Base-by-base conservation (phyloP, 2,329 filamentous ascomycete genomes). In the Hypoxylon sp. region DNA sequence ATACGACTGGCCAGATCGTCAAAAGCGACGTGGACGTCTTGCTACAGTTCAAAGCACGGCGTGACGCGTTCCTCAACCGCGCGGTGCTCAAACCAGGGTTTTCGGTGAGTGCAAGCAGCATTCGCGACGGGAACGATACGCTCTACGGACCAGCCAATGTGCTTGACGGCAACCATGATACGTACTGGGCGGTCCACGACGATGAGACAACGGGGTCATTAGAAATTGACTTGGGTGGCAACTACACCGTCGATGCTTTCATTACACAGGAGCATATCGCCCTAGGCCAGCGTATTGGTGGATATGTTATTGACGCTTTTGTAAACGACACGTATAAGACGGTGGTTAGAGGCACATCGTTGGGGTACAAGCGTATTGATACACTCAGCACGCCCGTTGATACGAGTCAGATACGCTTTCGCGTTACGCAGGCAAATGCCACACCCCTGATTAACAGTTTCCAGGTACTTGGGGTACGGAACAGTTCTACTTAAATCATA, bases 231-330 rank as follows among this genome's bases (percentile, higher is more conserved):
- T 55, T 77, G 4, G 74, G 68, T 1, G 64, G 38, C 3, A 45
- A 23, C 10, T 65, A 65, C 13, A 59, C 41, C 3, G 49, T 77
- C 17, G 69, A 74, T 32, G 74, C 74, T 2, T 74, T 77, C 43
- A 63, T 76, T 14, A 61, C 69, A 2, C 72, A 75, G 48, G 75
- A 77, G 59, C 71, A 77, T 52, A 75, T 77, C 36, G 68, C 74
- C 5, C 53, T 76, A 5, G 75, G 75, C 3, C 75, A 77, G 61
- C 70, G 75, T 2, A 72, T 77, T 19, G 75, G 75, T n/a, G 75
- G 73, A 1, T 76, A 76, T 45, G 53, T 61, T 0, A 71, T 75
- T 14, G 75, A 76, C 4, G 69, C 62, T 3, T 3, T 70, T 19
- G 63, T 70, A 5, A 57, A 71, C 14, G 74, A 63, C 1, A 28